Percentiles rank a stretch among this genome's conserved stretches.
Evolutionary conservation across 306 rosid species (phyloP).

Genomic region (Alnus rubra): DNA sequence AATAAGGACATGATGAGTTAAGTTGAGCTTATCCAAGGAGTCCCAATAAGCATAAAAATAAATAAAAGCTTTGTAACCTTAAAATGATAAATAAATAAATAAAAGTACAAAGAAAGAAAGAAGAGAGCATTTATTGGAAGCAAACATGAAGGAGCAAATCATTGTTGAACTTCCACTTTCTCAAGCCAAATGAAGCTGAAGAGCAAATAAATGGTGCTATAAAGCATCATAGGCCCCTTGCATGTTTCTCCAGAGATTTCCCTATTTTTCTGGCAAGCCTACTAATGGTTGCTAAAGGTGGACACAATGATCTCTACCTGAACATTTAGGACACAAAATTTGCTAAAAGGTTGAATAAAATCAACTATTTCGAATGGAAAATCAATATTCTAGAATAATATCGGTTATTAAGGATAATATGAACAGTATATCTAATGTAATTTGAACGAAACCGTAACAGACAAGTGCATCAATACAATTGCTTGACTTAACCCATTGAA

Average conservation of each 20-base stretch:
- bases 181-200: neutral
- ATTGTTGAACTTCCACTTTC: neutral
- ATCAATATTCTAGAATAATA: too few species aligned
- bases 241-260: neutral
- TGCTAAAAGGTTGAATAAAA: too few species aligned
- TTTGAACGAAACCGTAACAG: neutral
- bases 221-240: neutral
- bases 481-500: neutral
- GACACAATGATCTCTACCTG: too few species aligned
- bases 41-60: neutral
- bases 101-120: neutral
- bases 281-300: too few species aligned
- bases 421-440: too few species aligned
- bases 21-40: neutral
- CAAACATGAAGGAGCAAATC: neutral
- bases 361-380: too few species aligned
- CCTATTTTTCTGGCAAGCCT: neutral
- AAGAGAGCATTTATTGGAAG: neutral
- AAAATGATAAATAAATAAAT: neutral
- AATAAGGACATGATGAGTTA: constrained; percentile 1
- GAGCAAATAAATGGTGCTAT: neutral
- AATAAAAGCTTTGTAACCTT: neutral
- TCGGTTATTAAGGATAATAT: too few species aligned
- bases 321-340: too few species aligned
- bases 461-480: neutral